Evolutionary conservation across 2,329 filamentous ascomycete species (phyloP).

Genomic region (Aspergillus hortae): DNA sequence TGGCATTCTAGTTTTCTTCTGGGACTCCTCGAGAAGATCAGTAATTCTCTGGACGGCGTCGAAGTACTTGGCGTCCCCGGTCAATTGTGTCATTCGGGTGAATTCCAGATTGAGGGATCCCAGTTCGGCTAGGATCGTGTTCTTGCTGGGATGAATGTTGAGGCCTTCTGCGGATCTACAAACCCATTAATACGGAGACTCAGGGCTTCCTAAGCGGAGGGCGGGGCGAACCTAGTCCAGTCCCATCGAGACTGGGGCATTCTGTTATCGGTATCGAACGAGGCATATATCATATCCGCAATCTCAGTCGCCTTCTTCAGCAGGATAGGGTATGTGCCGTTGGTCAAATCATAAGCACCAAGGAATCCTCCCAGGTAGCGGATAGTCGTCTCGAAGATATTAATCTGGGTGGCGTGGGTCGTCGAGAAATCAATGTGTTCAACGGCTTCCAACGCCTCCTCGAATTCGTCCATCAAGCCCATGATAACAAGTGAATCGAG

Average conservation of each 20-base stretch:
- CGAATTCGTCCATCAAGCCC: constrained; percentile 72
- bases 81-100: constrained; percentile 81
- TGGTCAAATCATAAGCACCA: constrained; percentile 80
- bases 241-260: constrained; percentile 82
- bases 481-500: constrained; percentile 85
- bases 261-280: constrained; percentile 88
- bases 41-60: constrained; percentile 85
- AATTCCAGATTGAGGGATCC: constrained; percentile 87
- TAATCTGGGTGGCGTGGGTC: constrained; percentile 64
- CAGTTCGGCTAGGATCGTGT: constrained; percentile 66
- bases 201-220: not conserved
- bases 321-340: constrained; percentile 65
- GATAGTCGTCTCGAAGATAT: constrained; percentile 88
- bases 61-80: constrained; percentile 76
- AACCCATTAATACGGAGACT: constrained; percentile 5
- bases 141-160: constrained; percentile 51
- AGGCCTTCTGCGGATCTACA: constrained; percentile 27
- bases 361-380: constrained; percentile 85
- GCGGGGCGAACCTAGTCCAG: constrained; percentile 60
- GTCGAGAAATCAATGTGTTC: constrained; percentile 78
- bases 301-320: constrained; percentile 77
- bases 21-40: constrained; percentile 69
- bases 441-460: constrained; percentile 68
- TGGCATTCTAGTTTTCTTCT: constrained; percentile 65
- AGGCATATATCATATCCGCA: constrained; percentile 73